Evolutionary conservation across 352 stramenopile species (phyloP).

Genomic region (Phytophthora agathidicida): DNA sequence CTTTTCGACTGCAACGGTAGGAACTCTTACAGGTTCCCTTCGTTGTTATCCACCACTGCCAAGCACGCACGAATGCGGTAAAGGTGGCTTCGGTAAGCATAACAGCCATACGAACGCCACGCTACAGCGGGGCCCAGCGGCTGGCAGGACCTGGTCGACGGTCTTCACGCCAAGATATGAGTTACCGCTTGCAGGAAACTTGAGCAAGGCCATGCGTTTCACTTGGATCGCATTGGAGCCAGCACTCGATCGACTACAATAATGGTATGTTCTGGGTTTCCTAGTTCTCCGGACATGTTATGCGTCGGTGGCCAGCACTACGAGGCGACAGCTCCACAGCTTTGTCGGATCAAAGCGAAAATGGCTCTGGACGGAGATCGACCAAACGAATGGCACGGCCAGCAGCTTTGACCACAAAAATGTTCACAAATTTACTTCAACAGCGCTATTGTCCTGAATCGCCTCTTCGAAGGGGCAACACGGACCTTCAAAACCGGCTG

Average conservation of each 20-base stretch:
- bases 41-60: not conserved
- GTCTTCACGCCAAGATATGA: not conserved
- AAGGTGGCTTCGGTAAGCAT: too few relatives aligned
- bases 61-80: conserved; percentile 1
- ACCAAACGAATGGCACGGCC: conserved; percentile 2
- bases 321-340: conserved; percentile 4
- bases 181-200: too few relatives aligned
- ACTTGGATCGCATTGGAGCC: conserved; percentile 8
- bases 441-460: too few relatives aligned
- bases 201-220: too few relatives aligned
- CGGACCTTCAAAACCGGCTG: conserved; percentile 10
- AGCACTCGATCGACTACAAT: conserved; percentile 4
- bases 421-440: too few relatives aligned
- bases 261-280: conserved; percentile 14
- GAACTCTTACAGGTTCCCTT: not conserved
- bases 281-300: too few relatives aligned
- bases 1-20: too few relatives aligned
- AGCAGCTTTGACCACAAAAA: too few relatives aligned
- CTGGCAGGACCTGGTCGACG: not conserved
- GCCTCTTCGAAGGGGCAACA: conserved; percentile 6
- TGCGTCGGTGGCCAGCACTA: not conserved
- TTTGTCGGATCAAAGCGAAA: not conserved
- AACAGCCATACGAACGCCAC: not conserved
- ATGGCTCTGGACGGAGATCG: conserved; percentile 18
- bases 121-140: too few relatives aligned